phyloP scores from a whole-genome alignment of 345 rosid genomes.

The Sonneratia caseolaris region DNA sequence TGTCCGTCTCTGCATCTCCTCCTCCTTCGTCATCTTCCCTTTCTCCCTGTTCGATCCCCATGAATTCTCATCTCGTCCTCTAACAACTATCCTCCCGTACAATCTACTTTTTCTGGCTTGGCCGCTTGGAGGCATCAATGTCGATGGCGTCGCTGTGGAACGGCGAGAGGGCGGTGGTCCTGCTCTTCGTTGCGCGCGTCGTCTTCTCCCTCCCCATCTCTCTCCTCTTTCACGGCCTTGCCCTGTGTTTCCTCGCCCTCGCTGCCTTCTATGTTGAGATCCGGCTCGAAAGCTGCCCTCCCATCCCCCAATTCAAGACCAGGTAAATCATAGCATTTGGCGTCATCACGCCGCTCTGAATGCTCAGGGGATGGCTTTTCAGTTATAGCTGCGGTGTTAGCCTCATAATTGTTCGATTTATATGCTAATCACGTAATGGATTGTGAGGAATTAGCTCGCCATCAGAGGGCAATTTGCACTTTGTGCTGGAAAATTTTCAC shows the following conservation, averaged over 20 bases:
- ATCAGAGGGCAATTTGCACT: neutral
- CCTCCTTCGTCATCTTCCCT: no score
- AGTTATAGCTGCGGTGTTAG: neutral
- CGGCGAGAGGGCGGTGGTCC: slow-evolving; percentile 66
- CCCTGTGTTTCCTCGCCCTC: slow-evolving; percentile 46
- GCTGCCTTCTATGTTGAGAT: slow-evolving; percentile 62
- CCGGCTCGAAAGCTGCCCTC: slow-evolving; percentile 35
- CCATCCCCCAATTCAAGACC: slow-evolving; percentile 34
- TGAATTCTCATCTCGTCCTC: no score
- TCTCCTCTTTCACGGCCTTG: slow-evolving; percentile 57
- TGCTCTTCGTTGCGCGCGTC: slow-evolving; percentile 39
- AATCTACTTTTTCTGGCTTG: no score
- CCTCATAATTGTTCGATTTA: neutral
- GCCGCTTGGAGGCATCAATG: no score
- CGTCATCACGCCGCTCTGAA: neutral
- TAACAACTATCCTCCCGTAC: no score
- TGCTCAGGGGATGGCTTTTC: neutral
- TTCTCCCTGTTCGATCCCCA: no score
- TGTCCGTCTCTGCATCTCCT: no score
- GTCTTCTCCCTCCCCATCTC: slow-evolving; percentile 51
- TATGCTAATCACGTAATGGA: neutral
- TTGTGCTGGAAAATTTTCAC: neutral
- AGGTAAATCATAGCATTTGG: slow-evolving; percentile 21
- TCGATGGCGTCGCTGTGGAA: no score
- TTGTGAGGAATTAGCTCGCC: neutral